A percentile compares a stretch with the other conserved stretches of the same genome.
These are phyloP conservation scores for Cladophialophora exuberans DNA, from an alignment of 2,329 filamentous ascomycete genomes.

Conservation along the genomic window DNA sequence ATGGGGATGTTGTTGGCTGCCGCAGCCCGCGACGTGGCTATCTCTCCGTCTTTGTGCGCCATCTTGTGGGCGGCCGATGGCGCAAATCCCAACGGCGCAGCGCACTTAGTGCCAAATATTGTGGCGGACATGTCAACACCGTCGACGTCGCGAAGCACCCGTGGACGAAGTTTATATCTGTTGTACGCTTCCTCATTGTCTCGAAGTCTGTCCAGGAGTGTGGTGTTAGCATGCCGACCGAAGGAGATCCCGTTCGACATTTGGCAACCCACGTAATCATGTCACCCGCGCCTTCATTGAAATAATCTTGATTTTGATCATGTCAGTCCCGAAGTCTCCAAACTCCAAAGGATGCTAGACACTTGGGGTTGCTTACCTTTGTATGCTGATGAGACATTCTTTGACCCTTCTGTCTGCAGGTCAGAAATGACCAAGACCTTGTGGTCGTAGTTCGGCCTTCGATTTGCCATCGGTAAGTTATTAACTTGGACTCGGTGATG, in stretches of 20 bases:
- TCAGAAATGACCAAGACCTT: neutral
- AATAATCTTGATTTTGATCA: slow-evolving; percentile 55
- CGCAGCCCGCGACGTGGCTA: slow-evolving; percentile 53
- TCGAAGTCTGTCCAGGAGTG: neutral
- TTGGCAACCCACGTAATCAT: slow-evolving; percentile 46
- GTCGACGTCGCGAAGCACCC: slow-evolving; percentile 43
- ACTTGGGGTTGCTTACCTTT: neutral
- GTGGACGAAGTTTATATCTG: slow-evolving; percentile 49
- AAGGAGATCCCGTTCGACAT: neutral
- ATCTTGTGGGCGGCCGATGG: slow-evolving; percentile 58
- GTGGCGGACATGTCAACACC: slow-evolving; percentile 44
- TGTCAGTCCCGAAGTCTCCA: neutral
- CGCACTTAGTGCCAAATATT: slow-evolving; percentile 46
- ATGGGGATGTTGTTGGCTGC: slow-evolving; percentile 48
- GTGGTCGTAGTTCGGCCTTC: neutral
- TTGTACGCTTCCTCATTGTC: slow-evolving; percentile 56
- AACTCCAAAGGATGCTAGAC: no score
- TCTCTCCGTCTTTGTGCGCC: slow-evolving; percentile 57
- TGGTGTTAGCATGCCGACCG: neutral
- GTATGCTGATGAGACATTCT: neutral
- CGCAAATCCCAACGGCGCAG: slow-evolving; percentile 53
- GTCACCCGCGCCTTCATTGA: slow-evolving; percentile 61
- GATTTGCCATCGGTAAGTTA: neutral
- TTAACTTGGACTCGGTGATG: no score
- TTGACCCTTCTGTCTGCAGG: neutral